Percentiles rank a stretch among this genome's conserved stretches.
These are phyloP conservation scores for bread wheat (Triticum aestivum) DNA, from an alignment of 176 grass and related monocot genomes.

Conservation along the genomic window IWGSC_CS_RefSeq_v2.1 NC_057807.1:645775316-645775815, in stretches of 20 bases:
- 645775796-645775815: no score
- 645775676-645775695: neutral
- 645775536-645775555: neutral
- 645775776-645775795: no score
- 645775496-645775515: neutral
- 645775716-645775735: no score
- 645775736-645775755: no score
- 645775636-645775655: neutral
- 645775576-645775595: neutral
- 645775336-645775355: neutral
- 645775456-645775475: neutral
- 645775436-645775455: neutral
- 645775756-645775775: no score
- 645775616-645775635: neutral
- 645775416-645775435: neutral
- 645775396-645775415: neutral
- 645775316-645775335: neutral
- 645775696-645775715: no score
- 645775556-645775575: neutral
- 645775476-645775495: neutral
- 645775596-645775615: neutral
- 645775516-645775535: neutral
- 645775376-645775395: neutral
- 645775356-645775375: neutral
- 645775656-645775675: neutral